Evolutionary conservation across 2,329 filamentous ascomycete species (phyloP).

Genomic region (Chaetomiaceae sp.): DNA sequence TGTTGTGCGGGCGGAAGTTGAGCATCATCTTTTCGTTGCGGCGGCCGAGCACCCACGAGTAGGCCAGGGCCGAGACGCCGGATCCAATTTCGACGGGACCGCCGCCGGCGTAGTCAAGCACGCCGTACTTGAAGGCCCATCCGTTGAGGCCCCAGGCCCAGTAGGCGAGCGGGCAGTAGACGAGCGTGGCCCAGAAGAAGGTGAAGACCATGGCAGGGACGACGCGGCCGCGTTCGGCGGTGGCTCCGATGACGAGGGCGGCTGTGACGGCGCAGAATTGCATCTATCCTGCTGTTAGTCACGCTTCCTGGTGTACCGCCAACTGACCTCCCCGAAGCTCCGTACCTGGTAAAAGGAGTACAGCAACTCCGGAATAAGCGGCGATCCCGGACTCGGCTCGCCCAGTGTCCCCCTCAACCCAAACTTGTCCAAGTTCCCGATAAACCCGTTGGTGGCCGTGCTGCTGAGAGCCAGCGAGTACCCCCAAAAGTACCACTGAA

Average conservation of each 20-base stretch:
- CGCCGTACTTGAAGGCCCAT: conserved; percentile 86
- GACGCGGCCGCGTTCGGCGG: conserved; percentile 89
- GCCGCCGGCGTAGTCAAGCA: conserved; percentile 93
- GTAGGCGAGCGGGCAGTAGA: conserved; percentile 95
- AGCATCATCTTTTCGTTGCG: conserved; percentile 99
- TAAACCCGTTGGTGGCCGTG: conserved; percentile 79
- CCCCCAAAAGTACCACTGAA: conserved; percentile 99
- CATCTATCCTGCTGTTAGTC: conserved; percentile 56
- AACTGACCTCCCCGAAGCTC: no score
- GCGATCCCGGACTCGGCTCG: conserved; percentile 79
- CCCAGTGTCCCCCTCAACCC: conserved; percentile 81
- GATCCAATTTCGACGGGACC: conserved; percentile 97
- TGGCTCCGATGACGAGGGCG: conserved; percentile 84
- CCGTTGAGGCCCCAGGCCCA: conserved; percentile 96
- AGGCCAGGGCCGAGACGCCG: conserved; percentile 87
- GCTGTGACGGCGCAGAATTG: conserved; percentile 95
- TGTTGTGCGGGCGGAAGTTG: conserved; percentile 99
- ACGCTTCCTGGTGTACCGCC: background rate
- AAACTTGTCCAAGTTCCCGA: conserved; percentile 85
- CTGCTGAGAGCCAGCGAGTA: conserved; percentile 91
- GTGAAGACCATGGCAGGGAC: conserved; percentile 92
- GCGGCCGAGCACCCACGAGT: conserved; percentile 91
- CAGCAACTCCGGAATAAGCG: conserved; percentile 81
- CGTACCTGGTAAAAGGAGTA: conserved; percentile 90
- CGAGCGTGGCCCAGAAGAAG: conserved; percentile 94